These are phyloP conservation scores for Haplosporangium sp. DNA, from an alignment of 371 early-diverging fungal species.

Conservation along the genomic window DNA sequence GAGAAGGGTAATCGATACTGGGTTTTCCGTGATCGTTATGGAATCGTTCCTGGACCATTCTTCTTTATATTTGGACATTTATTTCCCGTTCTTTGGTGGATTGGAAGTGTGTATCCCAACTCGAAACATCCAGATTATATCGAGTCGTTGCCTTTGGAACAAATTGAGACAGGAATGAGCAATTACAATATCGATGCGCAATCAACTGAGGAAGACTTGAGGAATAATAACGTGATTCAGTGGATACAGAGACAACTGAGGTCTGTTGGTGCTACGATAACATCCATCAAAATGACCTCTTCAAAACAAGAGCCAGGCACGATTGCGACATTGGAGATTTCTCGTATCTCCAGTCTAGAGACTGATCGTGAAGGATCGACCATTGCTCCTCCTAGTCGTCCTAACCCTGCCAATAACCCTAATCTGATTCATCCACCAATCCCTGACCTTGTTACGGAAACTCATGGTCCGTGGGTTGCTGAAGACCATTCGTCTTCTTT, in stretches of 20 bases:
- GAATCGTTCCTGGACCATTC: conserved; percentile 28
- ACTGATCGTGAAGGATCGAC: conserved; percentile 15
- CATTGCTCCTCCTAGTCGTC: not conserved
- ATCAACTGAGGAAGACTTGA: conserved; percentile 3
- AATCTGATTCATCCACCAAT: conserved; percentile 6
- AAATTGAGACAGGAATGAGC: not conserved
- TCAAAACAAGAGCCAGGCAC: not conserved
- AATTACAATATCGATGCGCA: not conserved
- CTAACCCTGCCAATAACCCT: conserved; percentile 3
- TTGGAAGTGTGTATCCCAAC: conserved; percentile 27
- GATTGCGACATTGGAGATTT: conserved; percentile 15
- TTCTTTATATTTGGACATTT: conserved; percentile 37
- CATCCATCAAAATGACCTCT: conserved; percentile 15
- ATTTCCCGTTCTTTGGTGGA: conserved; percentile 44
- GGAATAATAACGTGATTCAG: conserved; percentile 13
- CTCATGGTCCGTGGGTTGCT: conserved; percentile 31
- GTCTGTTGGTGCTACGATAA: conserved; percentile 10
- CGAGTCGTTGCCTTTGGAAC: not conserved
- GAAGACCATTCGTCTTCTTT: conserved; percentile 16
- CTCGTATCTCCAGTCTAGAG: not conserved
- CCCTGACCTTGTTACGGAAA: not conserved
- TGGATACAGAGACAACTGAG: conserved; percentile 17
- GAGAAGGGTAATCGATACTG: conserved; percentile 29
- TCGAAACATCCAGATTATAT: conserved; percentile 22
- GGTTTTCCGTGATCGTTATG: conserved; percentile 39